Conservation (phyloP, 2,329 filamentous ascomycete genomes). For the Chrysosporium keratinophilum region DNA sequence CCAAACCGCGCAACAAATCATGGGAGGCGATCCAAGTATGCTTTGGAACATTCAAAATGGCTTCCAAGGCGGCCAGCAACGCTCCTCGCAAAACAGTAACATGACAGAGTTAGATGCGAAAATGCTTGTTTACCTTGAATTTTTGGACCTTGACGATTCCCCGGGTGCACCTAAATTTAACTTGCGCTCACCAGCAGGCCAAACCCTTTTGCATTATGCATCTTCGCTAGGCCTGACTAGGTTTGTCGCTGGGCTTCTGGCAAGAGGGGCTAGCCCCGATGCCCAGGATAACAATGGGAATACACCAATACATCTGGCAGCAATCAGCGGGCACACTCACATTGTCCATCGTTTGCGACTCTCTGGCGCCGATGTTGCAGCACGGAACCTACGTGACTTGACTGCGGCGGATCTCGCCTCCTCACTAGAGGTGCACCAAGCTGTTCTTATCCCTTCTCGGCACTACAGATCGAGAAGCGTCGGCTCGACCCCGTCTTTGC, state of each 20-base stretch:
- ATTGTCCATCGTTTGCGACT: conserved; percentile 67
- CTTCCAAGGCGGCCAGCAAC: conserved; percentile 39
- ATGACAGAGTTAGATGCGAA: conserved; percentile 52
- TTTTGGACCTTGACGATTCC: conserved; percentile 68
- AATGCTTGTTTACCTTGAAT: conserved; percentile 63
- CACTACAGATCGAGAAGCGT: conserved; percentile 58
- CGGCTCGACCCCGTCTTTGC: conserved; percentile 44
- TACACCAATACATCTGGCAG: conserved; percentile 71
- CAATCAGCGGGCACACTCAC: conserved; percentile 62
- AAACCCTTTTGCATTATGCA: conserved; percentile 72
- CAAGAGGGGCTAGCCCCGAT: conserved; percentile 66
- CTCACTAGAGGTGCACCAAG: conserved; percentile 53
- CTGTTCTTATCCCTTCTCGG: conserved; percentile 51
- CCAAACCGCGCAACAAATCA: conserved; percentile 40
- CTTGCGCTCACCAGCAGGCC: conserved; percentile 52
- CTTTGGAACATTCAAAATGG: conserved; percentile 41
- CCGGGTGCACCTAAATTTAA: conserved; percentile 58
- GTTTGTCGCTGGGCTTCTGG: conserved; percentile 65
- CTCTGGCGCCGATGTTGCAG: conserved; percentile 59
- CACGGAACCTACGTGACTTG: conserved; percentile 59
- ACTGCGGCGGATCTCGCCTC: conserved; percentile 61
- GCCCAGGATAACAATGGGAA: conserved; percentile 67
- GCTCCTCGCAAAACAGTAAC: conserved; percentile 32
- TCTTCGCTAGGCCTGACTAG: conserved; percentile 64
- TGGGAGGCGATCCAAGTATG: conserved; percentile 36